Percentiles rank a stretch among this genome's conserved stretches.
phyloP scores from a whole-genome alignment of 2,329 filamentous ascomycete species.

The Chaetomium globosum region DNA sequence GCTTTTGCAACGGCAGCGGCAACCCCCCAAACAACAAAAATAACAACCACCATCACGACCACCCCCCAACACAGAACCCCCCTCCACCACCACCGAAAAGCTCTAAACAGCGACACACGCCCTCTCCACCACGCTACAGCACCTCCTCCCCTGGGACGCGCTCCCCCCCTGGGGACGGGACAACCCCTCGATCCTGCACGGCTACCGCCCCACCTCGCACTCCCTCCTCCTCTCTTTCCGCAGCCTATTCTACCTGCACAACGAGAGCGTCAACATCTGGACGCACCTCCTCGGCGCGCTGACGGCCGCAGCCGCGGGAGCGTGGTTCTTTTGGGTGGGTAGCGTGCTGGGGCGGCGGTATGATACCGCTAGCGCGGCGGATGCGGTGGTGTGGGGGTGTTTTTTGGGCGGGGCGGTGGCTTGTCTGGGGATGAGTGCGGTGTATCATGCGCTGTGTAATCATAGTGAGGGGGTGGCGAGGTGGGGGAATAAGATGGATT shows the following conservation, averaged over 20 bases:
- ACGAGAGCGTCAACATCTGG: conserved; percentile 67
- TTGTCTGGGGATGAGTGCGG: conserved; percentile 79
- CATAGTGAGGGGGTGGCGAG: conserved; percentile 77
- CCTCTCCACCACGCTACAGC: conserved; percentile 47
- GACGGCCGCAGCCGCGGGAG: conserved; percentile 44
- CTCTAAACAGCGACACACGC: too few relatives aligned
- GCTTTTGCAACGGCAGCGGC: conserved; percentile 16
- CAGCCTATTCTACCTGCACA: conserved; percentile 59
- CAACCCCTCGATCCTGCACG: conserved; percentile 58
- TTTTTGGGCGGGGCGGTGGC: conserved; percentile 76
- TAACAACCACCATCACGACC: not conserved
- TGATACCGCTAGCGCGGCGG: conserved; percentile 59
- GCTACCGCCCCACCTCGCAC: conserved; percentile 56
- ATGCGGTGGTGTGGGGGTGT: conserved; percentile 73
- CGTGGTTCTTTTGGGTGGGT: conserved; percentile 58
- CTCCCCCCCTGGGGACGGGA: conserved; percentile 62
- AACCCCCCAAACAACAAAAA: too few relatives aligned
- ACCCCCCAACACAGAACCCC: not conserved
- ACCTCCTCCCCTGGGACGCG: conserved; percentile 60
- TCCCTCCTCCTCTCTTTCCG: conserved; percentile 51
- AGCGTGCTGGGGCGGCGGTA: conserved; percentile 66
- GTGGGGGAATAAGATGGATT: conserved; percentile 92
- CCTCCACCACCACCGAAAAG: not conserved
- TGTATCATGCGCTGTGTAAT: conserved; percentile 82
- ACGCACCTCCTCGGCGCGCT: conserved; percentile 66